Evolutionary conservation across 495 filamentous ascomycete species (phyloP).

Genomic region (Daldinia bambusicola): DNA sequence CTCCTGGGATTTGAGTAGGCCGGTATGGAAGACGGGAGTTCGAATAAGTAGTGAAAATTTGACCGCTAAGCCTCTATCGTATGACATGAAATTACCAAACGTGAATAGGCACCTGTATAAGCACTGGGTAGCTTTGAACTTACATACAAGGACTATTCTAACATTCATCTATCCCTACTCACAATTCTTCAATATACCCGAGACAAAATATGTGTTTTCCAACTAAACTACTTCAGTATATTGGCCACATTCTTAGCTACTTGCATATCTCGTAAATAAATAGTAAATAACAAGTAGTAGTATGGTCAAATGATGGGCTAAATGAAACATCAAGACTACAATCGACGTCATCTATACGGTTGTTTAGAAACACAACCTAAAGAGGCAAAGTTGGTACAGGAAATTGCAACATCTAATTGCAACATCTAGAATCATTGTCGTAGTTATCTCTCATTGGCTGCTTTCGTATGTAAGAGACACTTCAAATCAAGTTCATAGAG

Average conservation of each 20-base stretch:
- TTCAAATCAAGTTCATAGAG: slow-evolving; percentile 18
- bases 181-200: no score
- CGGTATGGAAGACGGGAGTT: background rate
- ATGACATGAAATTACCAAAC: background rate
- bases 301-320: slow-evolving; percentile 7
- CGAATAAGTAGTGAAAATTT: background rate
- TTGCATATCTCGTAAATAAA: background rate
- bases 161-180: background rate
- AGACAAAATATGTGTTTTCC: no score
- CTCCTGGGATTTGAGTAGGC: background rate
- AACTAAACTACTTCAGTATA: no score
- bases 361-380: slow-evolving; percentile 10
- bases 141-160: background rate
- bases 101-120: background rate
- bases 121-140: background rate
- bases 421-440: slow-evolving; percentile 23
- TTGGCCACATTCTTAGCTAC: no score
- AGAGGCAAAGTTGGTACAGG: slow-evolving; percentile 18
- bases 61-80: background rate
- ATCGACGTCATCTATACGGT: slow-evolving; percentile 27
- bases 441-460: slow-evolving; percentile 32
- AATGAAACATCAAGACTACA: slow-evolving; percentile 15
- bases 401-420: slow-evolving; percentile 20
- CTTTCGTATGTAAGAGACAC: slow-evolving; percentile 14
- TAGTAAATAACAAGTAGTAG: background rate